Percentiles rank a stretch among this genome's conserved stretches.
Conservation (phyloP, 2,329 filamentous ascomycete genomes). For the Verruconis gallopava region DNA sequence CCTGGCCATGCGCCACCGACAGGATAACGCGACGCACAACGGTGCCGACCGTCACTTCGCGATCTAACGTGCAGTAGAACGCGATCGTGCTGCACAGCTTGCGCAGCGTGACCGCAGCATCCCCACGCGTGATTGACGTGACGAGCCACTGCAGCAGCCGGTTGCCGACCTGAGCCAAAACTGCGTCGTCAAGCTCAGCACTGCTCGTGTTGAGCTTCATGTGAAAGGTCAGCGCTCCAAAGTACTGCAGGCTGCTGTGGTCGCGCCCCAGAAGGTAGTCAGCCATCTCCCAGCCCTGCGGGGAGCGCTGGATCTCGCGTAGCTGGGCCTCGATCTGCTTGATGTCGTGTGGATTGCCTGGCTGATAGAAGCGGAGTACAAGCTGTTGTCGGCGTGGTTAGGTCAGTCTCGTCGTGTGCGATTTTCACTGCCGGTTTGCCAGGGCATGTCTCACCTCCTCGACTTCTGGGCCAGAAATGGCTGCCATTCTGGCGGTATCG, state of each 20-base stretch:
- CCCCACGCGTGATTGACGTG: neutral
- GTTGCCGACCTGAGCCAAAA: neutral
- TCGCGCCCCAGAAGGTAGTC: conserved; percentile 57
- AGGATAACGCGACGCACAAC: neutral
- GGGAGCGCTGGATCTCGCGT: conserved; percentile 64
- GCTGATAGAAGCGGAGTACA: conserved; percentile 39
- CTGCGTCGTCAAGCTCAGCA: conserved; percentile 1
- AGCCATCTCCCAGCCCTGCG: conserved; percentile 75
- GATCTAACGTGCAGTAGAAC: conserved; percentile 2
- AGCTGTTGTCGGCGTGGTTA: conserved; percentile 22
- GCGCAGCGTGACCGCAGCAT: conserved; percentile 3
- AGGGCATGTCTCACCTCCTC: neutral
- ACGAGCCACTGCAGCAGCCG: conserved; percentile 1
- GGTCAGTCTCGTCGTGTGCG: too few species aligned
- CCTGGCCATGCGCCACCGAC: neutral
- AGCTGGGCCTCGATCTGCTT: conserved; percentile 56
- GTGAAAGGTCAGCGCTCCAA: conserved; percentile 82
- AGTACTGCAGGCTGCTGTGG: conserved; percentile 73
- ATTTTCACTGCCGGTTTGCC: too few species aligned
- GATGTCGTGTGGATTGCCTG: conserved; percentile 32
- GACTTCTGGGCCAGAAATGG: neutral
- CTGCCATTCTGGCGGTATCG: too few species aligned
- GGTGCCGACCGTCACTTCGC: neutral
- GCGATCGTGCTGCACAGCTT: conserved; percentile 8
- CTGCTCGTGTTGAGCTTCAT: conserved; percentile 77